Percentiles rank a stretch among this genome's conserved stretches.
Conservation (phyloP, 768 basidiomycete genomes). For the Russula dissimulans region DNA sequence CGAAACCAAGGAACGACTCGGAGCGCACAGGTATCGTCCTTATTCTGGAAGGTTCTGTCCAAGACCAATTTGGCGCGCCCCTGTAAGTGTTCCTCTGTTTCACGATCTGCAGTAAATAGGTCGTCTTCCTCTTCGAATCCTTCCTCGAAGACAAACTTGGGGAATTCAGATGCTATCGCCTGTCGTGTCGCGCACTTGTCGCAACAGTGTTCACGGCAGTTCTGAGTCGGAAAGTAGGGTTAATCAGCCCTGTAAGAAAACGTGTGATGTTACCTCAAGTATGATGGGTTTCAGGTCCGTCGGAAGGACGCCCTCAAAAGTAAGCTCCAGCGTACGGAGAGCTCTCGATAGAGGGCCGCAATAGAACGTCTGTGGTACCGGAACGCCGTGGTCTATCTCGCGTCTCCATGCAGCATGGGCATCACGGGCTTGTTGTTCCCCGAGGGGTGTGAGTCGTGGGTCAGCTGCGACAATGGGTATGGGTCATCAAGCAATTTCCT, state of each 20-base stretch:
- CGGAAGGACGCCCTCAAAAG: slow-evolving; percentile 12
- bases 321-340: slow-evolving; percentile 15
- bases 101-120: slow-evolving; percentile 8
- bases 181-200: slow-evolving; percentile 15
- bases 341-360: slow-evolving; percentile 17
- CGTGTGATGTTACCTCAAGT: slow-evolving; percentile 12
- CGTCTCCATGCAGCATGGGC: slow-evolving; percentile 16
- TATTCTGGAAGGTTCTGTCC: slow-evolving; percentile 13
- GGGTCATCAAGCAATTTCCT: background rate
- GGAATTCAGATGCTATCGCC: slow-evolving; percentile 15
- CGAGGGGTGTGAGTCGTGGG: slow-evolving; percentile 14
- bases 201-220: slow-evolving; percentile 14
- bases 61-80: slow-evolving; percentile 15
- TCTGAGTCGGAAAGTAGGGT: background rate
- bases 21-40: slow-evolving; percentile 15
- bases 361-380: slow-evolving; percentile 13
- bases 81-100: background rate
- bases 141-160: slow-evolving; percentile 15
- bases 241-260: background rate
- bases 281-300: slow-evolving; percentile 9
- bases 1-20: background rate
- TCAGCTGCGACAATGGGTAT: slow-evolving; percentile 9
- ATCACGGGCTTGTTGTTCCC: slow-evolving; percentile 16
- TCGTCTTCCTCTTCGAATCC: slow-evolving; percentile 18
- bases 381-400: slow-evolving; percentile 7